These are phyloP conservation scores for Hebeloma cylindrosporum DNA, from an alignment of 768 basidiomycete genomes.

Conservation along the genomic window DNA sequence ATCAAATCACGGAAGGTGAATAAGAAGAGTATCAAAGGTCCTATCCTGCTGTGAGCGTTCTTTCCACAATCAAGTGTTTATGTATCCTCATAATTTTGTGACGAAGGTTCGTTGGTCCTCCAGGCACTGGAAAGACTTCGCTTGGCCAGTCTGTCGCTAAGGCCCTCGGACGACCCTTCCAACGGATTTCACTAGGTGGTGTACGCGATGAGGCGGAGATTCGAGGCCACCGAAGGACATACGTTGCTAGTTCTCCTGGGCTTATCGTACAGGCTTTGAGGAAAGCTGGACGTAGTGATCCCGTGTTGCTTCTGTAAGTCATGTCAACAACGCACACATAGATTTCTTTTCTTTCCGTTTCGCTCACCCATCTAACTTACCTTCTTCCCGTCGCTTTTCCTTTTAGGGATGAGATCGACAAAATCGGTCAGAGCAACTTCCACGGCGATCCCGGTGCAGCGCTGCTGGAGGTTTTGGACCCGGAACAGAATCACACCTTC, in stretches of 20 bases:
- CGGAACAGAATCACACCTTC: conserved; percentile 87
- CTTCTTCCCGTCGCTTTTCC: conserved; percentile 22
- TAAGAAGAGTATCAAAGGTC: conserved; percentile 62
- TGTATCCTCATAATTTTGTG: conserved; percentile 5
- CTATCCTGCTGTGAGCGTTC: conserved; percentile 60
- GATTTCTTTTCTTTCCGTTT: conserved; percentile 28
- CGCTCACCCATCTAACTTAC: too few species aligned
- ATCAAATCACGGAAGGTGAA: conserved; percentile 12
- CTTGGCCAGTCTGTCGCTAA: conserved; percentile 87
- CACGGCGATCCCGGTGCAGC: conserved; percentile 94
- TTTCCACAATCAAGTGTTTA: background rate
- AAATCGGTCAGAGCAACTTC: conserved; percentile 82
- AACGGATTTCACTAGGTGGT: conserved; percentile 89
- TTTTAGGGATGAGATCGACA: conserved; percentile 84
- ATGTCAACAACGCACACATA: too few species aligned
- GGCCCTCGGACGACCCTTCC: conserved; percentile 82
- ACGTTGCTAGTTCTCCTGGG: conserved; percentile 87
- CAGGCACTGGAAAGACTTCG: conserved; percentile 90
- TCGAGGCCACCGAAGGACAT: conserved; percentile 65
- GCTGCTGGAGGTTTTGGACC: conserved; percentile 88
- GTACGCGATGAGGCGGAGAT: conserved; percentile 87
- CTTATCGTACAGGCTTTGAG: conserved; percentile 84
- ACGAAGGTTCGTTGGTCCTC: conserved; percentile 80
- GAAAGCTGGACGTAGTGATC: conserved; percentile 78
- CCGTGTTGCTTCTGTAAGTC: conserved; percentile 70